phyloP scores from a whole-genome alignment of 371 early-diverging fungal species.

The Syncephalastrum sp. region DNA sequence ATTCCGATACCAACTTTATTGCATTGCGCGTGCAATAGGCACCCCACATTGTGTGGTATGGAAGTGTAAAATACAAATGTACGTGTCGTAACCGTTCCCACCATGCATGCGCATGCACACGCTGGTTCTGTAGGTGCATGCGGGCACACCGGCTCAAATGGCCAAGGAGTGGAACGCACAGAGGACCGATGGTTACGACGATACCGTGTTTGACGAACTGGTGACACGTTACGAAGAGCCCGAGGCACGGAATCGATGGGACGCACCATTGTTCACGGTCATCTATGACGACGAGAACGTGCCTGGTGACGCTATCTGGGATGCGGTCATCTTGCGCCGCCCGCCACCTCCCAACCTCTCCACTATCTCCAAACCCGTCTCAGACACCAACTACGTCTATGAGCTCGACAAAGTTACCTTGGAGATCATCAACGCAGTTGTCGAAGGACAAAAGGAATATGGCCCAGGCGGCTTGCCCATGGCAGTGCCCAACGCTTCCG shows the following conservation, averaged over 20 bases:
- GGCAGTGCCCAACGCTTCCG: constrained; percentile 58
- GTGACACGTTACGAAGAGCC: constrained; percentile 94
- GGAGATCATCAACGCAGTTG: constrained; percentile 75
- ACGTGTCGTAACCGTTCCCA: background rate
- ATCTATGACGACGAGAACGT: constrained; percentile 67
- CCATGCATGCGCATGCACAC: too few species aligned
- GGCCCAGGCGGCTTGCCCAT: constrained; percentile 61
- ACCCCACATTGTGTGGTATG: constrained; percentile 88
- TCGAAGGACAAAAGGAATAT: constrained; percentile 76
- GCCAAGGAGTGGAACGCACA: constrained; percentile 70
- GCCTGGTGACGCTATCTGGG: constrained; percentile 72
- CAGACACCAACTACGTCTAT: constrained; percentile 87
- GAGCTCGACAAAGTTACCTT: constrained; percentile 84
- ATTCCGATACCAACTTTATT: constrained; percentile 94
- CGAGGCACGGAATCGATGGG: constrained; percentile 89
- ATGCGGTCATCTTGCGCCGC: constrained; percentile 72
- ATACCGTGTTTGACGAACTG: constrained; percentile 77
- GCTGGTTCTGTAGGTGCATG: constrained; percentile 52
- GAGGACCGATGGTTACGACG: constrained; percentile 52
- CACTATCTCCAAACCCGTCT: constrained; percentile 83
- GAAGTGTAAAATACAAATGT: background rate
- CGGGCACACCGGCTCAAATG: constrained; percentile 63
- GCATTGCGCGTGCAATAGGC: constrained; percentile 82
- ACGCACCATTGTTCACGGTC: constrained; percentile 89
- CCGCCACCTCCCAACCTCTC: constrained; percentile 85